These are phyloP conservation scores for Toxicodendron radicans DNA, from an alignment of 345 rosid species.

Conservation along the genomic window DNA sequence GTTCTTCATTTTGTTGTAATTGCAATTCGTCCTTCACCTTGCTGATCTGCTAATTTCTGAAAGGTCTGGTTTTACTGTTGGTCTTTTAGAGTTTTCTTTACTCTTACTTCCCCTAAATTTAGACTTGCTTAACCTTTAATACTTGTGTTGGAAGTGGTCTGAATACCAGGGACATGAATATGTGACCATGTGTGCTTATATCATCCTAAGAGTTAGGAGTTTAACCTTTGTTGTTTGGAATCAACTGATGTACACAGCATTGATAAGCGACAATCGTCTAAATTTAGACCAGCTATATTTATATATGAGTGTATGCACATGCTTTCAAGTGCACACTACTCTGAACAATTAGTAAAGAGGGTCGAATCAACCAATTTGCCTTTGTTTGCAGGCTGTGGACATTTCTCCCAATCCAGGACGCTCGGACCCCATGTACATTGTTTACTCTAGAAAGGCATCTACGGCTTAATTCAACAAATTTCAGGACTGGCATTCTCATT, in stretches of 20 bases:
- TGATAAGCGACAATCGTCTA: neutral
- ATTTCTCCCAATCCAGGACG: constrained; percentile 89
- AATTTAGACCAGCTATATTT: neutral
- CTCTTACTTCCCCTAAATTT: neutral
- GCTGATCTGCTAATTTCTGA: neutral
- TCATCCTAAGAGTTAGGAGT: neutral
- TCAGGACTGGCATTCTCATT: constrained; percentile 2
- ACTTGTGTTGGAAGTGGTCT: neutral
- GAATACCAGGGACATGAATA: neutral
- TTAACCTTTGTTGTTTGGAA: neutral
- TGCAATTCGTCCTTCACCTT: neutral
- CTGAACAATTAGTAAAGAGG: neutral
- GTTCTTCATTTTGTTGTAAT: neutral
- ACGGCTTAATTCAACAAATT: constrained; percentile 32
- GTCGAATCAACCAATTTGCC: constrained; percentile 7
- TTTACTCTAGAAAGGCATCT: constrained; percentile 66
- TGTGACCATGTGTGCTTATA: neutral
- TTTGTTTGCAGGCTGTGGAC: constrained; percentile 69
- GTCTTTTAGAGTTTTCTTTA: neutral
- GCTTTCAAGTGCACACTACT: neutral
- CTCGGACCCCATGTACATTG: constrained; percentile 82
- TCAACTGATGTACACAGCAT: neutral
- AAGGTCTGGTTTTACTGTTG: neutral
- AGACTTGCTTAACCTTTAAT: neutral
- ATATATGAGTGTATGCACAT: neutral